phyloP scores from a whole-genome alignment of 202 grass and related monocot genomes.

The Miscanthus sacchariflorus region DNA sequence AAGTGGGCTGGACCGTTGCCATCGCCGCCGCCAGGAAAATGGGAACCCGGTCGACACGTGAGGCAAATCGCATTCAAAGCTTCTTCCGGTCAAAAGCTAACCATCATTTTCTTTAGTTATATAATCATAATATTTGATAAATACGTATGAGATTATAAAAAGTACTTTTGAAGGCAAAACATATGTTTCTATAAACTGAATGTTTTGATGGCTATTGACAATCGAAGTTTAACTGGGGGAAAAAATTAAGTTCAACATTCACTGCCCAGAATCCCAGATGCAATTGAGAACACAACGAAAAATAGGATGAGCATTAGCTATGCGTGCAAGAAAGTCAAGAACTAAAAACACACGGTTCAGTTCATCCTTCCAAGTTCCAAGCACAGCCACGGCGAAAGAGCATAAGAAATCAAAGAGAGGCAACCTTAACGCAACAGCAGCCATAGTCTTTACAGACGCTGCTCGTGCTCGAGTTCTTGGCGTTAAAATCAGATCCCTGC shows the following conservation, averaged over 20 bases:
- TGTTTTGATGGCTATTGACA: neutral
- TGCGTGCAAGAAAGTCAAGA: neutral
- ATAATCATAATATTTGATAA: neutral
- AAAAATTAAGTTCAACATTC: neutral
- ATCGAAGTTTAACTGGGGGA: neutral
- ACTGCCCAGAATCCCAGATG: neutral
- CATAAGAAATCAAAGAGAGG: slow-evolving; percentile 7
- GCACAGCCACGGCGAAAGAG: neutral
- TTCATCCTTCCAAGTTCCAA: neutral
- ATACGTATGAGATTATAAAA: neutral
- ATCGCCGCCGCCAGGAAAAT: neutral
- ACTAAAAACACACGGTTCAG: neutral
- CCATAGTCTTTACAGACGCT: slow-evolving; percentile 42
- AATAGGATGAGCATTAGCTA: neutral
- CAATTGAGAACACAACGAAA: neutral
- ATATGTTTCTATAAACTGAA: neutral
- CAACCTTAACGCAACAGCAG: neutral
- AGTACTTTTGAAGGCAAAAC: neutral
- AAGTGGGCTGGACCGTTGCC: neutral
- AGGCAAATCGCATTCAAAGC: neutral
- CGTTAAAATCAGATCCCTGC: neutral
- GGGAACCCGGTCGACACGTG: neutral
- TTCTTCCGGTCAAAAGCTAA: neutral
- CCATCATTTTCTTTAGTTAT: neutral
- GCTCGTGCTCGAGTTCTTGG: neutral